Evolutionary conservation across 768 basidiomycete genomes (phyloP), one percentile per base, ranked within the genome.

Genomic region (Mycena filopes): DNA sequence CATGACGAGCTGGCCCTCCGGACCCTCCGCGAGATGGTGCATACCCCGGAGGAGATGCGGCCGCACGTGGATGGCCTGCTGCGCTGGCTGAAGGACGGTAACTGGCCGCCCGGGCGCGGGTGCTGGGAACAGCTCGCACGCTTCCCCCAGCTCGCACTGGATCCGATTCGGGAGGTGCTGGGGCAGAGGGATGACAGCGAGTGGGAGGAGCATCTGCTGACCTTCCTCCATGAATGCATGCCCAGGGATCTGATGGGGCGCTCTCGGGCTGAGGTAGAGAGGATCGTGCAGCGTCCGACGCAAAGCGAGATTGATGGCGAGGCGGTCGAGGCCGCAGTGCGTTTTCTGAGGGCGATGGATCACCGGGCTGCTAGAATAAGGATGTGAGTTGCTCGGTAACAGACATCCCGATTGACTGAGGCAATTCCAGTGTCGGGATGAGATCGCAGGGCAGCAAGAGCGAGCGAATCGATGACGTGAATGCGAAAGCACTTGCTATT

Each of bases 121-220:
- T 59, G 50, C 53, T 31, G 25, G 43, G 31, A 1, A 15, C 64
- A 66, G 15, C 58, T 66, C 10, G 53, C 33, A 2, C 64, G 64
- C 16, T 66, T 66, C 15, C 64, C 64, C 2, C 58, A 55, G 38
- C 1, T 66, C 13, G 28, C 43, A 2, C 2, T 60, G 1, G 64
- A 59, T 5, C 64, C 64, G 16, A 60, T 66, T 11, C 64, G 57
- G 10, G 45, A 40, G 25, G 53, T 55, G 18, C 38, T 66, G 41
- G 23, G 53, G 38, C 25, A 23, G 12, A 53, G 57, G 28, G 43
- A 66, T n/a, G 58, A 66, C 20, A 58, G 41, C 5, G 31, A 29
- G 25, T 66, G 64, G 64, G 31, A 38, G 15, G 8, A 3, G 18
- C 15, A 23, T 23, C 36, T 66, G 1, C 26, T 66, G 20, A 0